phyloP scores from a whole-genome alignment of 208 protist species.

The Willaertia magna region DNA sequence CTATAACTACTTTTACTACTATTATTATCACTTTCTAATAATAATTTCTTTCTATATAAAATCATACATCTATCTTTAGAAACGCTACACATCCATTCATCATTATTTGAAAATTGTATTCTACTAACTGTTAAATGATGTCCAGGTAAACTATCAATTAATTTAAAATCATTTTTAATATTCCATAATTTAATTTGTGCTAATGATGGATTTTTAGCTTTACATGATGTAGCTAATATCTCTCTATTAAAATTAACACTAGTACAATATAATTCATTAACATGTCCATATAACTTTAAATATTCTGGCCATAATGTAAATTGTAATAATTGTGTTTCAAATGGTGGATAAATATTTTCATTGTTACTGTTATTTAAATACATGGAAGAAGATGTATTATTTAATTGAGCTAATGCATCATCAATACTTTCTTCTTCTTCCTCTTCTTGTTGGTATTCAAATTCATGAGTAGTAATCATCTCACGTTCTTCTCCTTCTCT shows the following conservation, averaged over 20 bases:
- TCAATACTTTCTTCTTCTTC: background rate
- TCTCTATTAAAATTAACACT: conserved; percentile 13
- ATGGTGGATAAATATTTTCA: conserved; percentile 21
- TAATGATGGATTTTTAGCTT: background rate
- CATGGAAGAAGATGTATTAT: background rate
- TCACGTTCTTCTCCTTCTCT: conserved; percentile 2
- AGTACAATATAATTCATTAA: conserved; percentile 37
- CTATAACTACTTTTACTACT: background rate
- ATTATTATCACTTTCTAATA: conserved; percentile 5
- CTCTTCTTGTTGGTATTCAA: background rate
- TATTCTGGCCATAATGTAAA: conserved; percentile 46
- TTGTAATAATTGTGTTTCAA: conserved; percentile 46
- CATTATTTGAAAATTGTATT: conserved; percentile 39
- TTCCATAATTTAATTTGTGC: conserved; percentile 31
- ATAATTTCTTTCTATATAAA: background rate
- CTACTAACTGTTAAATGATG: conserved; percentile 39
- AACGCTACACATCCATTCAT: conserved; percentile 29
- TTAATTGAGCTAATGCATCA: background rate
- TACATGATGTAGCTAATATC: conserved; percentile 32
- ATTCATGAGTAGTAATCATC: background rate
- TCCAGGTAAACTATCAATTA: conserved; percentile 19
- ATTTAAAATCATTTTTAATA: conserved; percentile 23
- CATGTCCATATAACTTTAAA: conserved; percentile 47
- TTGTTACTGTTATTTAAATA: background rate
- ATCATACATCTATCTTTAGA: conserved; percentile 33